Evolutionary conservation across 2,329 filamentous ascomycete genomes (phyloP).

Genomic region (Teratosphaeria pseudoeucalypti): DNA sequence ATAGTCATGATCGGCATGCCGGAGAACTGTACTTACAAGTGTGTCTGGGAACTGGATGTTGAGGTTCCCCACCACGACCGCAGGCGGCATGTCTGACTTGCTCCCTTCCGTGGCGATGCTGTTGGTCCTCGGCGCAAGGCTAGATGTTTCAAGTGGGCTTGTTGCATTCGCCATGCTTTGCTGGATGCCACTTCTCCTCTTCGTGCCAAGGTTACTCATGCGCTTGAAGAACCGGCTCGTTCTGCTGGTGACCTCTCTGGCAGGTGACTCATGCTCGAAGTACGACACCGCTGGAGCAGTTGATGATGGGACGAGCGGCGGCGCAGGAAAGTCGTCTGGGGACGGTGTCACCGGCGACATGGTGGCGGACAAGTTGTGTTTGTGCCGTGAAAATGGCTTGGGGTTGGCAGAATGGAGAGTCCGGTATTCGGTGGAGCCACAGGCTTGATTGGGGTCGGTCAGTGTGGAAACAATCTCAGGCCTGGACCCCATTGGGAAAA

Average conservation of each 20-base stretch:
- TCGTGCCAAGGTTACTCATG: slow-evolving; percentile 37
- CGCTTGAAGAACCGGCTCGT: slow-evolving; percentile 55
- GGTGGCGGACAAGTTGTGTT: slow-evolving; percentile 4
- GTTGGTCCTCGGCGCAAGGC: background rate
- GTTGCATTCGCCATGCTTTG: background rate
- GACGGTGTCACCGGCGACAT: slow-evolving; percentile 5
- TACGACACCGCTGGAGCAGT: slow-evolving; percentile 20
- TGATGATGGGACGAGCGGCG: slow-evolving; percentile 16
- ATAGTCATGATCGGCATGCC: background rate
- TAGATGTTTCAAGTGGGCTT: background rate
- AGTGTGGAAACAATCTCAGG: background rate
- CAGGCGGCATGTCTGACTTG: slow-evolving; percentile 35
- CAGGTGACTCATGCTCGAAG: slow-evolving; percentile 37
- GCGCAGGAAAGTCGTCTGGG: slow-evolving; percentile 15
- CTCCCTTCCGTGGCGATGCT: slow-evolving; percentile 1
- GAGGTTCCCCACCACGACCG: slow-evolving; percentile 72
- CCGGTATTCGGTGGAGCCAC: slow-evolving; percentile 10
- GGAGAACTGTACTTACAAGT: slow-evolving; percentile 38
- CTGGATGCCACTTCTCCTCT: slow-evolving; percentile 9
- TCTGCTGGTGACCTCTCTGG: slow-evolving; percentile 33
- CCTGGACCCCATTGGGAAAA: background rate
- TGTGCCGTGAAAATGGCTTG: slow-evolving; percentile 11
- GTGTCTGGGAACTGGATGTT: slow-evolving; percentile 97
- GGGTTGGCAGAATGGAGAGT: slow-evolving; percentile 10
- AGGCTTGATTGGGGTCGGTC: background rate